phyloP scores from a whole-genome alignment of 2,329 filamentous ascomycete species.

The Nemania diffusa region DNA sequence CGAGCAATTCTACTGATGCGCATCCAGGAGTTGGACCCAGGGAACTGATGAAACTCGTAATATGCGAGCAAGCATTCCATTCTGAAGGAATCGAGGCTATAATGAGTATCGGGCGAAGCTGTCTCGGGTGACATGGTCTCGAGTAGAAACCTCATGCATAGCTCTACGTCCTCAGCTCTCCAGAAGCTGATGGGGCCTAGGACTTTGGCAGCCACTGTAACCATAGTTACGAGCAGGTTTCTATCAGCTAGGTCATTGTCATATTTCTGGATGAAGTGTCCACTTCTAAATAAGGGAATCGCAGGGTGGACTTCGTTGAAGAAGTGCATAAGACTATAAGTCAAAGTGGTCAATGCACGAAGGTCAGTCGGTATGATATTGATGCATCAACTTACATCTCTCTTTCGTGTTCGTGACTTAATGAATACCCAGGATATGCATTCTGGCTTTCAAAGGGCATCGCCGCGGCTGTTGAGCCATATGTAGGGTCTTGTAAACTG shows the following conservation, averaged over 20 bases:
- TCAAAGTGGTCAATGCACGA: slow-evolving; percentile 5
- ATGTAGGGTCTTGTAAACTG: slow-evolving; percentile 24
- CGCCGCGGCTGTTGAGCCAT: slow-evolving; percentile 9
- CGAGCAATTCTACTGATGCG: slow-evolving; percentile 49
- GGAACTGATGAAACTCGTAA: slow-evolving; percentile 53
- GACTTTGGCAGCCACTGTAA: slow-evolving; percentile 47
- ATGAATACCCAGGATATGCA: slow-evolving; percentile 38
- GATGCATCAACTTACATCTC: slow-evolving; percentile 35
- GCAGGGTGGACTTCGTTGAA: slow-evolving; percentile 48
- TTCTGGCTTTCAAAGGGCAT: slow-evolving; percentile 1
- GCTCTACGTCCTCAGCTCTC: slow-evolving; percentile 39
- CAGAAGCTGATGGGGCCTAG: slow-evolving; percentile 40
- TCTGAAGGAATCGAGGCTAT: slow-evolving; percentile 46
- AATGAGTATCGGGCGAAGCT: slow-evolving; percentile 21
- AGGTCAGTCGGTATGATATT: not conserved
- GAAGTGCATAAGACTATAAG: slow-evolving; percentile 41
- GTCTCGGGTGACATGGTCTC: slow-evolving; percentile 31
- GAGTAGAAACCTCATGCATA: slow-evolving; percentile 42
- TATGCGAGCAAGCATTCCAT: slow-evolving; percentile 51
- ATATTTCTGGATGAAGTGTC: slow-evolving; percentile 44
- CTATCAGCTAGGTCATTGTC: slow-evolving; percentile 38
- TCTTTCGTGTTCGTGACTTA: slow-evolving; percentile 38
- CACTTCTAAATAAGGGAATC: slow-evolving; percentile 47
- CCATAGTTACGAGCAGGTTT: slow-evolving; percentile 44
- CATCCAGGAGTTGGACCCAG: slow-evolving; percentile 49